Percentiles rank a stretch among this genome's conserved stretches.
phyloP scores from a whole-genome alignment of 2,329 filamentous ascomycete species.

The Paecilomyces sp. region DNA sequence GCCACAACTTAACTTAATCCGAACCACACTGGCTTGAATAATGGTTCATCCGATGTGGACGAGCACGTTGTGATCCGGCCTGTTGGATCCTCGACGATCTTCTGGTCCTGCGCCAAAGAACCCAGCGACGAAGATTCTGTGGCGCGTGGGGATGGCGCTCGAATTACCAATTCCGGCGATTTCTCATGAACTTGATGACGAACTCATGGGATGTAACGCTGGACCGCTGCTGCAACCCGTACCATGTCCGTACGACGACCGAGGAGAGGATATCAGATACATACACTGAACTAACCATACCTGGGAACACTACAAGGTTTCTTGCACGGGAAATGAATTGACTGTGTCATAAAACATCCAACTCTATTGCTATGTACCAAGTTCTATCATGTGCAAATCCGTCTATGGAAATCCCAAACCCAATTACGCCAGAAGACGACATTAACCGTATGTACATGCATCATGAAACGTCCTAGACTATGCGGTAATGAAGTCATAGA shows the following conservation, averaged over 20 bases:
- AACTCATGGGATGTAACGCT: not conserved
- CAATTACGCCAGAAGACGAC: not conserved
- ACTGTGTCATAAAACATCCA: not conserved
- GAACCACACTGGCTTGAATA: not conserved
- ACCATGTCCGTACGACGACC: not conserved
- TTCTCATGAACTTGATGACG: not conserved
- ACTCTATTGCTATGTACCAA: not conserved
- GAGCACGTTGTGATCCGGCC: not conserved
- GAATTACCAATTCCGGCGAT: not conserved
- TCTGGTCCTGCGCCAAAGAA: not conserved
- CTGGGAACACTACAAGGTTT: not conserved
- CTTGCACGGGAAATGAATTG: not conserved
- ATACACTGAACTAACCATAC: not conserved
- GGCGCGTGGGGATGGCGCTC: not conserved
- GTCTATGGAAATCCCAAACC: not conserved
- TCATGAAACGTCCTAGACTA: not conserved
- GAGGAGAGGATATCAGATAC: not conserved
- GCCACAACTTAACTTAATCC: not conserved
- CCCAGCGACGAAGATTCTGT: not conserved
- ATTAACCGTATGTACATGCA: not conserved
- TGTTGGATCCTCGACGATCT: not conserved
- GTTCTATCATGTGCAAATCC: not conserved
- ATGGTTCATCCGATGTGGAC: not conserved
- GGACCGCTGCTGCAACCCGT: not conserved
- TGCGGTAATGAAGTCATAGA: not conserved